A percentile compares a stretch with the other conserved stretches of the same genome.
phyloP scores from a whole-genome alignment of 768 basidiomycete species.

The Kwoniella dendrophila region DNA sequence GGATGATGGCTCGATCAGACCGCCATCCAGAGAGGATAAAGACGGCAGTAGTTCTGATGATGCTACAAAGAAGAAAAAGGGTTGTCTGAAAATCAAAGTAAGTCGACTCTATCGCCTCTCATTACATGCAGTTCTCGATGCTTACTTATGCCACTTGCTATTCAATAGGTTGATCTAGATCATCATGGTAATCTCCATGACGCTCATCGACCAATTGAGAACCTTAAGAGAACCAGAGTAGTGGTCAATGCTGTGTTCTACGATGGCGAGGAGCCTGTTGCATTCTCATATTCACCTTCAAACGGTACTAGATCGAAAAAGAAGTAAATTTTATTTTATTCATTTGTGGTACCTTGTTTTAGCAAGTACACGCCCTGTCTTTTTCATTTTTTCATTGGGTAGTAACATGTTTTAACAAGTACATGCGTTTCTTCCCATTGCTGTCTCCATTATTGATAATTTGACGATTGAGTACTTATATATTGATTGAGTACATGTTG shows the following conservation, averaged over 20 bases:
- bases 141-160: neutral
- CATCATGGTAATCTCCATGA: constrained; percentile 49
- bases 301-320: constrained; percentile 18
- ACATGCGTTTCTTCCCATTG: too few relatives aligned
- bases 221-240: constrained; percentile 40
- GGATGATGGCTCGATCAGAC: constrained; percentile 28
- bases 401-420: too few relatives aligned
- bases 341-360: neutral
- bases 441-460: too few relatives aligned
- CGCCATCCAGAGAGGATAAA: constrained; percentile 8
- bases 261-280: constrained; percentile 50
- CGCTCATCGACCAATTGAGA: constrained; percentile 28
- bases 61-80: constrained; percentile 14
- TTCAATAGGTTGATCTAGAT: constrained; percentile 44
- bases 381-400: too few relatives aligned
- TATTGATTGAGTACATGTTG: neutral
- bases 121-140: neutral
- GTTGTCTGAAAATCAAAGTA: constrained; percentile 29
- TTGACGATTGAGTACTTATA: too few relatives aligned
- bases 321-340: constrained; percentile 9
- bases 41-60: neutral
- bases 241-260: constrained; percentile 46
- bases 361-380: neutral
- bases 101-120: constrained; percentile 1
- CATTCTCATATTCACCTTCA: constrained; percentile 14